These are phyloP conservation scores for Fusarium clavum DNA, from an alignment of 2,329 filamentous ascomycete genomes.

Conservation along the genomic window DNA sequence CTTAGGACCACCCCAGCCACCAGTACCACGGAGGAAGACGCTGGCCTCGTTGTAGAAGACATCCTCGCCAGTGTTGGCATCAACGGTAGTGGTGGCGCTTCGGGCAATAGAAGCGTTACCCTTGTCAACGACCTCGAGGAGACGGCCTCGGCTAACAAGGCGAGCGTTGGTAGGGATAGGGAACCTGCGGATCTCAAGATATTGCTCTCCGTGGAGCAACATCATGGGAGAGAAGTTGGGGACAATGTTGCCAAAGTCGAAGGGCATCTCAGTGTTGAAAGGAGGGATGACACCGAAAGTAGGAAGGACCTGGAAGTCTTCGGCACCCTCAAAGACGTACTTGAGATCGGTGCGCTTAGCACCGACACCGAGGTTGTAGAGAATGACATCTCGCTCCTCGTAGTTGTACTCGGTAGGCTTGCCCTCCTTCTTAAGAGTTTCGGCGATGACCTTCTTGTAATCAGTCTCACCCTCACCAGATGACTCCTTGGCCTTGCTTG, in stretches of 20 bases:
- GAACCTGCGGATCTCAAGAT: constrained; percentile 92
- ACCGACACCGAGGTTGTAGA: constrained; percentile 95
- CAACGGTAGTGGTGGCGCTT: constrained; percentile 82
- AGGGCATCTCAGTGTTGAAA: constrained; percentile 86
- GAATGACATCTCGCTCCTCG: constrained; percentile 86
- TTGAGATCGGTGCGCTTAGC: constrained; percentile 90
- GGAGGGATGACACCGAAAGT: constrained; percentile 98
- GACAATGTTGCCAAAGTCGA: constrained; percentile 82
- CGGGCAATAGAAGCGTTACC: constrained; percentile 88
- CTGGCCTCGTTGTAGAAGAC: constrained; percentile 97
- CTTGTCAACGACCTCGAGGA: constrained; percentile 97
- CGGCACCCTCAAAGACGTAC: constrained; percentile 89
- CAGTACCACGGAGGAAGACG: constrained; percentile 91
- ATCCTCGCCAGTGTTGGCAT: constrained; percentile 86
- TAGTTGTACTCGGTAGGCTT: constrained; percentile 82
- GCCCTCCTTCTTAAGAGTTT: constrained; percentile 77
- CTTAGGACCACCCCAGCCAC: constrained; percentile 87
- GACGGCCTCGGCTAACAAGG: constrained; percentile 79
- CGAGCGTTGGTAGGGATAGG: constrained; percentile 88
- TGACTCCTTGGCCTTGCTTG: constrained; percentile 60
- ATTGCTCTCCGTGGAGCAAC: constrained; percentile 98
- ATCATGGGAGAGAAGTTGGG: constrained; percentile 99
- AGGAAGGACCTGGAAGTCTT: constrained; percentile 92
- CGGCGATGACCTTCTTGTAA: constrained; percentile 79
- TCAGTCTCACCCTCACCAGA: constrained; percentile 68